These are phyloP conservation scores for Wickerhamiella spandovensis DNA, from an alignment of 805 yeast genomes.

Conservation along the genomic window DNA sequence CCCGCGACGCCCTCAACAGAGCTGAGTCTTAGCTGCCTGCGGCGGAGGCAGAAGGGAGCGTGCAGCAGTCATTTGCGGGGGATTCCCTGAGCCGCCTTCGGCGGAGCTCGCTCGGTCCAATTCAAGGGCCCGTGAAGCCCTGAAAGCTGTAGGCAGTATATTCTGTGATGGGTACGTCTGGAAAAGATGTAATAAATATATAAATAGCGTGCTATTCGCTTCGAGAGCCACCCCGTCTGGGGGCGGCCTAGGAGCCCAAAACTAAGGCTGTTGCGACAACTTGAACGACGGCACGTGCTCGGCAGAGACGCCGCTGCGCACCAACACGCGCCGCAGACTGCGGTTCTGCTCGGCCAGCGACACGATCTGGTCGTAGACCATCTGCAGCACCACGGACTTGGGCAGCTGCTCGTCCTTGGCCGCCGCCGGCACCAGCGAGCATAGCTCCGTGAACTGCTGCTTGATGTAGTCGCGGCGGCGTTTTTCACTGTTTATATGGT, in stretches of 20 bases:
- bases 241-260: background rate
- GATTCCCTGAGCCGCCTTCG: background rate
- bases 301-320: constrained; percentile 12
- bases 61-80: background rate
- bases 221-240: too few relatives aligned
- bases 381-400: constrained; percentile 20
- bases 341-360: constrained; percentile 18
- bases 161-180: too few relatives aligned
- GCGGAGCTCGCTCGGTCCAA: too few relatives aligned
- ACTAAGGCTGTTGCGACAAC: background rate
- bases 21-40: background rate
- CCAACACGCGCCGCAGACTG: constrained; percentile 15
- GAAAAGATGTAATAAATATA: background rate
- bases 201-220: background rate
- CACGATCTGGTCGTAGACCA: constrained; percentile 18
- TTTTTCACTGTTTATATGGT: constrained; percentile 29
- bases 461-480: constrained; percentile 29
- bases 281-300: constrained; percentile 7
- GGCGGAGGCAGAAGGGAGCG: background rate
- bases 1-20: constrained; percentile 53
- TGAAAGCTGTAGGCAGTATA: too few relatives aligned
- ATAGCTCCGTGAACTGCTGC: constrained; percentile 25
- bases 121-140: too few relatives aligned
- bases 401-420: constrained; percentile 11
- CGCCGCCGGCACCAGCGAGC: constrained; percentile 25